These are phyloP conservation scores for Apiospora arundinis DNA, from an alignment of 2,329 filamentous ascomycete species.

Conservation along the genomic window DNA sequence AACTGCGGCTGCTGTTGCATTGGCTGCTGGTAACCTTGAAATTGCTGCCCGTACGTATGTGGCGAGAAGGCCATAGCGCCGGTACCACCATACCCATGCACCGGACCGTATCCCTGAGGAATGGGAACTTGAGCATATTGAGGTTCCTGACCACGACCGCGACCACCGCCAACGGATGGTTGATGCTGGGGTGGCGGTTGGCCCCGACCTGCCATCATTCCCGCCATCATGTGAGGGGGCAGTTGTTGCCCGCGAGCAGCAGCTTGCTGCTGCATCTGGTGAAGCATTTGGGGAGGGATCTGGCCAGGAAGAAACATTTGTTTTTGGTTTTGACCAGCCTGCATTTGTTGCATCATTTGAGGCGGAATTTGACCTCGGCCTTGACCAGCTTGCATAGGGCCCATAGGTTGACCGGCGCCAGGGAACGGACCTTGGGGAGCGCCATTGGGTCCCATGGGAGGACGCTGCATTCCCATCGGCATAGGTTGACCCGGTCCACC, in stretches of 20 bases:
- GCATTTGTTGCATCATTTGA: constrained; percentile 30
- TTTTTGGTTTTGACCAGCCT: constrained; percentile 29
- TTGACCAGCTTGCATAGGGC: constrained; percentile 19
- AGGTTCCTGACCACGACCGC: constrained; percentile 23
- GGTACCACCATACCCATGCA: constrained; percentile 39
- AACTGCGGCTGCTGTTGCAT: constrained; percentile 21
- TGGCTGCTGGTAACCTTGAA: constrained; percentile 28
- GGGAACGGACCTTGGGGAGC: constrained; percentile 25
- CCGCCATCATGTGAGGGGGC: constrained; percentile 25
- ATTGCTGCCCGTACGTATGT: constrained; percentile 28
- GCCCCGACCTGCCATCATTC: neutral
- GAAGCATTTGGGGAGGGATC: constrained; percentile 28
- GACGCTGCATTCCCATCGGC: constrained; percentile 2
- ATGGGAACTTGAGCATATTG: constrained; percentile 42
- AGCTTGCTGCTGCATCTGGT: constrained; percentile 28
- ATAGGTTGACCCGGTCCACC: constrained; percentile 26
- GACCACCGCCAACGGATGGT: neutral
- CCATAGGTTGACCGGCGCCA: constrained; percentile 19
- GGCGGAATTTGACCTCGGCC: constrained; percentile 30
- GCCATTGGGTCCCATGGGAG: constrained; percentile 24
- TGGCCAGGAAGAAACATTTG: constrained; percentile 23
- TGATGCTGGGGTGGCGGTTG: constrained; percentile 7
- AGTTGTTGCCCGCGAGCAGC: constrained; percentile 28
- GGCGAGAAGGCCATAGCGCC: constrained; percentile 36
- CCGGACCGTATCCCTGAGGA: constrained; percentile 40